phyloP scores from a whole-genome alignment of 2,329 filamentous ascomycete species.

The Elsinoe fawcettii region DNA sequence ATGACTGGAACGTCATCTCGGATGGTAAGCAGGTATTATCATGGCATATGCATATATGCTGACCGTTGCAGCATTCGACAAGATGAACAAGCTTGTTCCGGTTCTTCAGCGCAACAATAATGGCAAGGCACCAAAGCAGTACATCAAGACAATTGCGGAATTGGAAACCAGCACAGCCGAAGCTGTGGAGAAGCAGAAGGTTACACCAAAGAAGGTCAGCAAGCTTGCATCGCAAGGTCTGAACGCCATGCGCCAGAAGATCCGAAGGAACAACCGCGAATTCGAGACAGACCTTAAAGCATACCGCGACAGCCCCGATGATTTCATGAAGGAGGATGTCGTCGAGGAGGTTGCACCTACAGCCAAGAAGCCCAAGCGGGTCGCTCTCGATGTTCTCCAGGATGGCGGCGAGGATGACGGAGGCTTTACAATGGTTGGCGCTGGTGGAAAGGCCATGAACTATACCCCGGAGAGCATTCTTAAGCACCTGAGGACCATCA shows the following conservation, averaged over 20 bases:
- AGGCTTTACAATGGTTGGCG: slow-evolving; percentile 81
- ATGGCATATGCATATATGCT: not conserved
- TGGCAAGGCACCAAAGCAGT: slow-evolving; percentile 77
- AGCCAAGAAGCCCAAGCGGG: slow-evolving; percentile 44
- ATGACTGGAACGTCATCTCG: slow-evolving; percentile 84
- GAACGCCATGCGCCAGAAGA: slow-evolving; percentile 95
- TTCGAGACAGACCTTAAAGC: slow-evolving; percentile 79
- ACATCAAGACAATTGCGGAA: slow-evolving; percentile 87
- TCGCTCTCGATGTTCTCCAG: slow-evolving; percentile 44
- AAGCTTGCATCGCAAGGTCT: slow-evolving; percentile 87
- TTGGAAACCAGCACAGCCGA: slow-evolving; percentile 93
- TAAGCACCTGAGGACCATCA: slow-evolving; percentile 86
- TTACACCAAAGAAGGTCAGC: slow-evolving; percentile 97
- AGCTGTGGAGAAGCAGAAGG: slow-evolving; percentile 89
- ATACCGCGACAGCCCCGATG: slow-evolving; percentile 77
- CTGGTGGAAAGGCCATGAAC: slow-evolving; percentile 77
- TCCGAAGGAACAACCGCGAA: slow-evolving; percentile 98
- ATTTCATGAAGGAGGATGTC: slow-evolving; percentile 77
- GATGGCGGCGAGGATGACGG: slow-evolving; percentile 60
- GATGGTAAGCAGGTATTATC: slow-evolving; percentile 19
- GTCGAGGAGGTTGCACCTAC: slow-evolving; percentile 56
- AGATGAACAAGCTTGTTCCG: slow-evolving; percentile 51
- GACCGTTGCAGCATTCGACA: slow-evolving; percentile 40
- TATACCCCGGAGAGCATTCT: slow-evolving; percentile 98
- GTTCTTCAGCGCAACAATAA: slow-evolving; percentile 48